phyloP scores from a whole-genome alignment of 2,329 filamentous ascomycete species.

The Curvularia eragrostidis region DNA sequence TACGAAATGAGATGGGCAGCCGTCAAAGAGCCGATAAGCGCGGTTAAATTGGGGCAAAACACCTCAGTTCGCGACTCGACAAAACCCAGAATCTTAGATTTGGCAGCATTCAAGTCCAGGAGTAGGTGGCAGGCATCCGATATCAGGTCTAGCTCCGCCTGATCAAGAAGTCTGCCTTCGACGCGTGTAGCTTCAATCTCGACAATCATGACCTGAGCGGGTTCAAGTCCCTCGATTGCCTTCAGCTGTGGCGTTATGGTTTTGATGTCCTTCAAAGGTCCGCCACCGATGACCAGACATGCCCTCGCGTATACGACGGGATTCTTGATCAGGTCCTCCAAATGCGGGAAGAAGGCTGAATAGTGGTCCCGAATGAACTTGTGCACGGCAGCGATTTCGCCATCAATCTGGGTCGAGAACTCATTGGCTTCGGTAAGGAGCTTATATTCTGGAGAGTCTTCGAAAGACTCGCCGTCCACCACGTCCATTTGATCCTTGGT shows the following conservation, averaged over 20 bases:
- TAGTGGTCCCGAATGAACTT: conserved; percentile 98
- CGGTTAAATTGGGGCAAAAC: conserved; percentile 92
- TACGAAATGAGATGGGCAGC: conserved; percentile 97
- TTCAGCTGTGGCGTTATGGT: conserved; percentile 77
- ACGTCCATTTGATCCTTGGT: conserved; percentile 71
- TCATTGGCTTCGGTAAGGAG: conserved; percentile 88
- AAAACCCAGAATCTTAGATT: conserved; percentile 86
- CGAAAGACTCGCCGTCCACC: conserved; percentile 76
- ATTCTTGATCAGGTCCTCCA: conserved; percentile 88
- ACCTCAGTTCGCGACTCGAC: conserved; percentile 97
- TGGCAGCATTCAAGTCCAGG: conserved; percentile 84
- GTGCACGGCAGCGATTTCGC: conserved; percentile 90
- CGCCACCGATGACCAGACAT: conserved; percentile 90
- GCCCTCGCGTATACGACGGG: conserved; percentile 95
- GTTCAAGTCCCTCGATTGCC: conserved; percentile 74
- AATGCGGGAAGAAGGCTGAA: conserved; percentile 88
- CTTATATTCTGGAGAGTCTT: conserved; percentile 91
- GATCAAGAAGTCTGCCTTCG: conserved; percentile 76
- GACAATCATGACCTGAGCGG: conserved; percentile 92
- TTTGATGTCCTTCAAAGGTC: conserved; percentile 88
- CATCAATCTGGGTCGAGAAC: conserved; percentile 89
- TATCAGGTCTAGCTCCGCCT: conserved; percentile 76
- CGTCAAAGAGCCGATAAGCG: conserved; percentile 87
- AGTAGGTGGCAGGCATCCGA: conserved; percentile 84
- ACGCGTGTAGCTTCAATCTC: conserved; percentile 93